Evolutionary conservation across 495 filamentous ascomycete species (phyloP).

Genomic region (Aspergillus cavernicola): DNA sequence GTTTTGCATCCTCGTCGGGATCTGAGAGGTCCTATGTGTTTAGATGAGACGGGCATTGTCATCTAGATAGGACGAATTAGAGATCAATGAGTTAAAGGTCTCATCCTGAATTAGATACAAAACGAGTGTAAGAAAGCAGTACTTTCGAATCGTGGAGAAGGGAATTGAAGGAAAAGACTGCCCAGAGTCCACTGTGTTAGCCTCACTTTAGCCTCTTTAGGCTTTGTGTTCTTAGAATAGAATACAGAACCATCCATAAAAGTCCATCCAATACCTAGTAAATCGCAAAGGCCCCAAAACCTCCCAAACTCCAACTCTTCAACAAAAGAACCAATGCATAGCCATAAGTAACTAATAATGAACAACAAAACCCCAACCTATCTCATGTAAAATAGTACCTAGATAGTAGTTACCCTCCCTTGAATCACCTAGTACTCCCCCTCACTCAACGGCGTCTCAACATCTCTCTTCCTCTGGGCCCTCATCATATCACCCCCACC

Average conservation of each 20-base stretch:
- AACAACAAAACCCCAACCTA: background rate
- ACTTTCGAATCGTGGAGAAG: too few relatives aligned
- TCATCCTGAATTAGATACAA: too few relatives aligned
- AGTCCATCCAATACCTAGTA: background rate
- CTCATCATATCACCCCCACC: background rate
- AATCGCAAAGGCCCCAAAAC: background rate
- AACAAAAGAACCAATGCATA: background rate
- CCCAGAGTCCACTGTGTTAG: too few relatives aligned
- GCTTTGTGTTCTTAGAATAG: too few relatives aligned
- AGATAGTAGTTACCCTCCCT: background rate
- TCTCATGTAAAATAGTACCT: too few relatives aligned
- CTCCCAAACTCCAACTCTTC: background rate
- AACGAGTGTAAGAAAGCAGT: too few relatives aligned
- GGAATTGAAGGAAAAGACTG: too few relatives aligned
- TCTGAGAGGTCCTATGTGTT: background rate
- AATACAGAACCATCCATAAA: too few relatives aligned
- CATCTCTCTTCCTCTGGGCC: background rate
- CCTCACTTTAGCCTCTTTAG: too few relatives aligned
- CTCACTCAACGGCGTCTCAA: background rate
- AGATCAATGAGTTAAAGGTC: too few relatives aligned
- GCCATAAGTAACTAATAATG: too few relatives aligned
- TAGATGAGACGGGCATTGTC: background rate
- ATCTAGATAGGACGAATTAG: too few relatives aligned
- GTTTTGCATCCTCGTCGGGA: background rate
- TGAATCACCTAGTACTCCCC: background rate